Evolutionary conservation across 2,329 filamentous ascomycete species (phyloP), one percentile per base, ranked within the genome.

Genomic region (Colletotrichum agaves): DNA sequence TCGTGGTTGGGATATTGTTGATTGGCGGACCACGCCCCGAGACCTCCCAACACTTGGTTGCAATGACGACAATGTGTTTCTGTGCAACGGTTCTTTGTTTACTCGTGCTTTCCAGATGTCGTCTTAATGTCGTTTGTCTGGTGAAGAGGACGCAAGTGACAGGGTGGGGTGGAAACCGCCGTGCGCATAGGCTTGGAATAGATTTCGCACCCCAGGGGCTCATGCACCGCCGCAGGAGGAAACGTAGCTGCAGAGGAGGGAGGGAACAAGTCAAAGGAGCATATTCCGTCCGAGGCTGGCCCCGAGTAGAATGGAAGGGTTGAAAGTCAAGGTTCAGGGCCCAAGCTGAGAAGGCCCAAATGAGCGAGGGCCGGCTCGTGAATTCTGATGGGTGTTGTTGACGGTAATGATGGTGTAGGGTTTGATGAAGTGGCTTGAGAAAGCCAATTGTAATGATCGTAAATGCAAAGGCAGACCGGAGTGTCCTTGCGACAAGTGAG

Each of bases 391-490:
- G 46, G 57, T 53, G 62, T 19, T n/a, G 33, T 47, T 8, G 17
- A 31, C 10, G 27, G 41, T 63, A 11, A 21, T 47, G 39, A 23
- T 53, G 46, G 41, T 49, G 41, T 37, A 11, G 35, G 35, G 10
- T 37, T 19, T 47, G 11, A 15, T 23, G 53, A 47, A 31, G 35
- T 21, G 31, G 56, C 23, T 11, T 7, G 21, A 37, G n/a, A 61
- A 41, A 49, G 33, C 63, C 49, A 56, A 61, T 61, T 46, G 58
- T n/a, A 41, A 23, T 15, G 47, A 62, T 61, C 59, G 37, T 8
- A 15, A 4, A 43, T n/a, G 41, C 21, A 33, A 10, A 49, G 41
- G 35, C 49, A 46, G 39, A 37, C 55, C 47, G 31, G 44, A 59
- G 44, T 15, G 12, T 43, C 35, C 44, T 59, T 52, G 52, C 17